These are phyloP conservation scores for Debaryomyces sp. DNA, from an alignment of 1,139 yeast genomes.

Conservation along the genomic window DNA sequence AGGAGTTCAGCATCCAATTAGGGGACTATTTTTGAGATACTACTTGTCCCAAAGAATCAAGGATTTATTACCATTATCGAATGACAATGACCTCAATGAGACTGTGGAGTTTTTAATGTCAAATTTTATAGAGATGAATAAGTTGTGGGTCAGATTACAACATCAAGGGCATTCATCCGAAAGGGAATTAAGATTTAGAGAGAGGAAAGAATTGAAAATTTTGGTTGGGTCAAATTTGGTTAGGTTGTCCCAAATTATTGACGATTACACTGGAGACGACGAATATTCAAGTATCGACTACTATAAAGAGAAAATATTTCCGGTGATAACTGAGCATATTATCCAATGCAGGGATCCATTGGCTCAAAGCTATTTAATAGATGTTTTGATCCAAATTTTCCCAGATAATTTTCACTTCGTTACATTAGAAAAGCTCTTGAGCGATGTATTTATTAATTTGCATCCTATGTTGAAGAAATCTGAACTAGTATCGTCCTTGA, in stretches of 20 bases:
- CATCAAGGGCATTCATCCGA: conserved; percentile 95
- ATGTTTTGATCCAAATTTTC: conserved; percentile 88
- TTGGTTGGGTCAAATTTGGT: conserved; percentile 93
- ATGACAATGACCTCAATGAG: conserved; percentile 56
- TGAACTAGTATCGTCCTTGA: conserved; percentile 66
- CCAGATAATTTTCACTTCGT: conserved; percentile 89
- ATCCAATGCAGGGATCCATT: conserved; percentile 89
- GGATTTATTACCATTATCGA: conserved; percentile 58
- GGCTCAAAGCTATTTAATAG: conserved; percentile 89
- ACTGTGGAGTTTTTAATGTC: conserved; percentile 74
- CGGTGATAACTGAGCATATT: conserved; percentile 84
- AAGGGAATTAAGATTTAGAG: conserved; percentile 70
- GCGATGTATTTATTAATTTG: conserved; percentile 61
- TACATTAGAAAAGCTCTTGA: conserved; percentile 69
- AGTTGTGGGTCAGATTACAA: conserved; percentile 93
- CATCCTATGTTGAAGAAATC: conserved; percentile 72
- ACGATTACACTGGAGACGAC: conserved; percentile 54
- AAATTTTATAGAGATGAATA: conserved; percentile 96
- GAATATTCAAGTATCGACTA: conserved; percentile 39
- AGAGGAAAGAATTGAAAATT: conserved; percentile 86
- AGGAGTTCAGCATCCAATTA: conserved; percentile 95
- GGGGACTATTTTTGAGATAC: conserved; percentile 87
- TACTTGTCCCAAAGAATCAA: conserved; percentile 85
- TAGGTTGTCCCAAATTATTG: conserved; percentile 83
- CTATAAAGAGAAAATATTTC: conserved; percentile 70